Evolutionary conservation across 164 flowering plant species (phyloP).

Genomic region (Umbilicus rupestris): DNA sequence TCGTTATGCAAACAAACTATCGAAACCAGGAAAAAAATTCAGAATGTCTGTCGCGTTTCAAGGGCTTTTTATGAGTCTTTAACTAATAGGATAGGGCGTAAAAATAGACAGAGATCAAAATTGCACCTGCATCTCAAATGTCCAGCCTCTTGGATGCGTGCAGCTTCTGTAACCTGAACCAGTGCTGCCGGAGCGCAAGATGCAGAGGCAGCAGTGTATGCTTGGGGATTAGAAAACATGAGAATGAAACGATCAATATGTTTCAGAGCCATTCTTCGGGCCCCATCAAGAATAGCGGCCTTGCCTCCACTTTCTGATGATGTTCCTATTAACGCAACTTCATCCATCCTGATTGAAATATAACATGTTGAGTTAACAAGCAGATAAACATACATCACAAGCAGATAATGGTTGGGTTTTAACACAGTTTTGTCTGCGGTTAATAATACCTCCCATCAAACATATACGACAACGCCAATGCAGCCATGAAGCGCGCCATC

Average conservation of each 20-base stretch:
- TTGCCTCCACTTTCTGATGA: conserved; percentile 64
- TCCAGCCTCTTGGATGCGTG: conserved; percentile 11
- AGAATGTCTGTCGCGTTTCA: too few relatives aligned
- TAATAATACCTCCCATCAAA: conserved; percentile 90
- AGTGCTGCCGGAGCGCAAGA: conserved; percentile 71
- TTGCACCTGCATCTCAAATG: conserved; percentile 11
- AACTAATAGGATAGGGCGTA: conserved; percentile 38
- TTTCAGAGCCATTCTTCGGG: conserved; percentile 78
- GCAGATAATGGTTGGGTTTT: too few relatives aligned
- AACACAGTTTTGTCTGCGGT: not conserved
- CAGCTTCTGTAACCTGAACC: conserved; percentile 14
- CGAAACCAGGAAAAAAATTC: not conserved
- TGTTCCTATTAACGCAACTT: conserved; percentile 45
- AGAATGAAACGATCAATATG: conserved; percentile 74
- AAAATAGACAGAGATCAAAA: not conserved
- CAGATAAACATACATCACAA: not conserved
- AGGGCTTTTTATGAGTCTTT: conserved; percentile 17
- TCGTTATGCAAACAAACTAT: not conserved
- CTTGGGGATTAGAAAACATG: conserved; percentile 63
- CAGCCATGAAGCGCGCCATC: conserved; percentile 99
- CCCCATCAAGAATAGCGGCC: conserved; percentile 62
- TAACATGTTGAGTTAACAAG: not conserved
- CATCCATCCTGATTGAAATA: conserved; percentile 68
- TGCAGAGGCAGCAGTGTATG: conserved; percentile 61
- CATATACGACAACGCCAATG: conserved; percentile 91